Base-by-base conservation (phyloP, 495 filamentous ascomycete genomes). In the Haplographium delicatum region DNA sequence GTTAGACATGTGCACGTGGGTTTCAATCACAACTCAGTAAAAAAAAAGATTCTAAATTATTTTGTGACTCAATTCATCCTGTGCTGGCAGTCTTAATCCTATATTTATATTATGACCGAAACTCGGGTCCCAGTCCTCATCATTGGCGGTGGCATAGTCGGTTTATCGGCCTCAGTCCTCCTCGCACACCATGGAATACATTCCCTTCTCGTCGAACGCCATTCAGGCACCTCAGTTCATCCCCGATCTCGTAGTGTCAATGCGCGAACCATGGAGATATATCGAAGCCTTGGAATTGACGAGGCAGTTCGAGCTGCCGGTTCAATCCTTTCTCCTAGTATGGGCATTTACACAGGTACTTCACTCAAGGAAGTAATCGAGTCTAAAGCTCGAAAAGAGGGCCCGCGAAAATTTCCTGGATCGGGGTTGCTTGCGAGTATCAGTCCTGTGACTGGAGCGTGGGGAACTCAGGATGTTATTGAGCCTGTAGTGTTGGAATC, bases 71-170 rank as follows among this genome's bases (percentile, higher is more conserved):
- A n/a, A n/a, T n/a, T n/a, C n/a, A n/a, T n/a, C n/a, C n/a, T n/a
- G n/a, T n/a, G n/a, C n/a, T n/a, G n/a, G n/a, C n/a, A n/a, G n/a
- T n/a, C n/a, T n/a, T n/a, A n/a, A n/a, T n/a, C n/a, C n/a, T n/a
- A n/a, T n/a, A n/a, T n/a, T n/a, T n/a, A n/a, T n/a, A n/a, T n/a
- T n/a, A n/a, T n/a, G n/a, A n/a, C 44, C 3, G 16, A n/a, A 23
- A 34, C 22, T 15, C 28, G 37, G 2, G 30, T n/a, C 9, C 54
- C 54, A 9, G 56, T 70, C 47, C 63, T 80, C n/a, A 74, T 80
- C 5, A 58, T 78, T 13, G 76, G 76, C 11, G 66, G 75, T 28
- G 76, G 76, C 1, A 75, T 76, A 18, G 74, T 75, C 11, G 76
- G 76, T 3, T 72, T 72, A 19, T 61, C 66, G 1, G 54, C 78